Evolutionary conservation across 2,329 filamentous ascomycete genomes (phyloP), one percentile per base, ranked within the genome.

Genomic region (Aspergillus fijiensis): DNA sequence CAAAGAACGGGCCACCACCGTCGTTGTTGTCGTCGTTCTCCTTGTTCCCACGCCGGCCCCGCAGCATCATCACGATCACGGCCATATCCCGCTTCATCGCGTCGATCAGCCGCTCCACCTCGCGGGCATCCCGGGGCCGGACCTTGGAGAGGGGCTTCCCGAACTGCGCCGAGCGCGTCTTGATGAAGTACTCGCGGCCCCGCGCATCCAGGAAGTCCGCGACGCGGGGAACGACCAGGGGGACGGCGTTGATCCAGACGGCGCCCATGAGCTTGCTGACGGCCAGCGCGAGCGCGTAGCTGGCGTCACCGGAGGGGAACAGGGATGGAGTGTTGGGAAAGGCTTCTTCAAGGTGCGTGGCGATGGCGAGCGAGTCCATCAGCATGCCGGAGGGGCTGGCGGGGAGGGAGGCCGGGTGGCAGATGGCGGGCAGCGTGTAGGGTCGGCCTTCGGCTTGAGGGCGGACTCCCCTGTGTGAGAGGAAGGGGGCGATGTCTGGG

Each of bases 351-450:
- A 74, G 64, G 31, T 74, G 71, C 16, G 63, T n/a, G 35, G 67
- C 65, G 49, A 74, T 74, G 1, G 72, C 63, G 12, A 71, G 57
- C 0, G 72, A 74, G 51, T 74, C 72, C 65, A 70, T 71, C 45
- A 74, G 58, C 5, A 71, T 69, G 27, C 65, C 49, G 1, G 65
- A 53, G 56, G 61, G 60, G 1, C 51, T 60, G 14, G 14, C 16
- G 16, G 39, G 5, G 7, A 70, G 55, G 0, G 65, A 67, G 7
- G 60, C 35, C 47, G 65, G 67, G 57, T 74, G 70, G 31, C 64
- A 59, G 53, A 74, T 74, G 35, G 69, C 65, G 2, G 72, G 72
- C 19, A 74, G 67, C 1, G 71, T 74, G 55, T 74, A 74, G 0
- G 62, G 62, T 1, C 42, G 54, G 7, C 58, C 56, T 1, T 47